Conservation (phyloP, 192 early-diverging fungal species). For the Physocladia obscura region DNA sequence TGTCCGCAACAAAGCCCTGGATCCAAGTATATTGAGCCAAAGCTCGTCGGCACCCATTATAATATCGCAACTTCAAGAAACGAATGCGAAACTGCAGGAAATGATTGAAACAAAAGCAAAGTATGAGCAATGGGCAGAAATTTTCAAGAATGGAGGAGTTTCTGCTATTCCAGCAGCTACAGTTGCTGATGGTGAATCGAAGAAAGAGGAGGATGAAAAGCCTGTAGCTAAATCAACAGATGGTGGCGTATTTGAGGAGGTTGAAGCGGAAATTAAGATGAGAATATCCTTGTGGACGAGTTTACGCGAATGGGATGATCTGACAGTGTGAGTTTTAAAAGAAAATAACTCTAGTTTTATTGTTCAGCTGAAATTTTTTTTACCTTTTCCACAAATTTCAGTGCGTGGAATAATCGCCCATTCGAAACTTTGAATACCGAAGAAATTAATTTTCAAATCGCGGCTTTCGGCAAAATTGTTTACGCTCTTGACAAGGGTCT, state of each 20-base stretch:
- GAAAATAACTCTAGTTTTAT: not conserved
- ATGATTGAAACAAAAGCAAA: constrained; percentile 44
- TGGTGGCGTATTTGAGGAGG: constrained; percentile 51
- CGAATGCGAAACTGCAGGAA: constrained; percentile 45
- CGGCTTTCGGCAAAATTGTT: constrained; percentile 50
- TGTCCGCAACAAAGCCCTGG: constrained; percentile 56
- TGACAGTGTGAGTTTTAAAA: constrained; percentile 41
- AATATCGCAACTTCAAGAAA: constrained; percentile 50
- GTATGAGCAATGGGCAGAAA: constrained; percentile 53
- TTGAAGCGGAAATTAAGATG: constrained; percentile 57
- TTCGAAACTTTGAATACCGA: constrained; percentile 64
- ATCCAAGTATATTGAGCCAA: constrained; percentile 57
- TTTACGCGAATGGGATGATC: constrained; percentile 55
- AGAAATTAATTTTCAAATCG: constrained; percentile 56
- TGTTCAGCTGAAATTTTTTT: not conserved
- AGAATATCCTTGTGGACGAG: constrained; percentile 55
- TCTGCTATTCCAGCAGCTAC: constrained; percentile 2
- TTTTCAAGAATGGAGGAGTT: constrained; percentile 55
- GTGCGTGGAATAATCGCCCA: constrained; percentile 43
- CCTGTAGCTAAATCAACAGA: constrained; percentile 21
- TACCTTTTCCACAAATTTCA: constrained; percentile 6
- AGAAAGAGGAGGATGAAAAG: constrained; percentile 25
- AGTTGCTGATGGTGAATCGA: constrained; percentile 16
- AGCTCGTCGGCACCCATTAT: constrained; percentile 42
- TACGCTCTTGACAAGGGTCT: constrained; percentile 65